Conservation (phyloP, 2,329 filamentous ascomycete species). For the Ophiognomonia clavigignenti-juglandacearum region DNA sequence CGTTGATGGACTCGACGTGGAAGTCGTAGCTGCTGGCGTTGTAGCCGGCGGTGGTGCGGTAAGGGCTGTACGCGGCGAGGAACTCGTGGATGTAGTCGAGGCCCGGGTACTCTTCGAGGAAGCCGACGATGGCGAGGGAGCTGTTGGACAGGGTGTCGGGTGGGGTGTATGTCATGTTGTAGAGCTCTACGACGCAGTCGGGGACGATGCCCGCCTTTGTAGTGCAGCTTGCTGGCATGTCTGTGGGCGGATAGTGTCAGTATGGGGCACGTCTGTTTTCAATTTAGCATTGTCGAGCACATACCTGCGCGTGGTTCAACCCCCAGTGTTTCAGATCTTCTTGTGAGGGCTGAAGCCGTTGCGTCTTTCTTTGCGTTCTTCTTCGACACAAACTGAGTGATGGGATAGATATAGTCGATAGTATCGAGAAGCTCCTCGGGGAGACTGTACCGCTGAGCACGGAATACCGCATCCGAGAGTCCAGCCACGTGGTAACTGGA, state of each 20-base stretch:
- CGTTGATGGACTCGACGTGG: constrained; percentile 1
- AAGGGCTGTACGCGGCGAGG: not conserved
- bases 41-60: not conserved
- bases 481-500: not conserved
- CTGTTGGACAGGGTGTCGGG: constrained; percentile 1
- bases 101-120: constrained; percentile 5
- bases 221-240: not conserved
- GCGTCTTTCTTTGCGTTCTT: not conserved
- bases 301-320: not conserved
- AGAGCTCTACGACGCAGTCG: constrained; percentile 22
- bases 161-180: constrained; percentile 28
- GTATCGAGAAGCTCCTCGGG: not conserved
- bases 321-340: not conserved
- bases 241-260: not conserved
- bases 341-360: not conserved
- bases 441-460: not conserved
- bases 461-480: not conserved
- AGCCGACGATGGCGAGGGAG: constrained; percentile 1
- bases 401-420: not conserved
- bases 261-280: not conserved
- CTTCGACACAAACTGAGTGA: not conserved
- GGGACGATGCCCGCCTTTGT: not conserved
- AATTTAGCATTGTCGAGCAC: not conserved
- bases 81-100: not conserved
- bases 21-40: constrained; percentile 5